Percentiles rank a stretch among this genome's conserved stretches.
Conservation (phyloP, 2,329 filamentous ascomycete genomes). For the Penicillium thymicola region DNA sequence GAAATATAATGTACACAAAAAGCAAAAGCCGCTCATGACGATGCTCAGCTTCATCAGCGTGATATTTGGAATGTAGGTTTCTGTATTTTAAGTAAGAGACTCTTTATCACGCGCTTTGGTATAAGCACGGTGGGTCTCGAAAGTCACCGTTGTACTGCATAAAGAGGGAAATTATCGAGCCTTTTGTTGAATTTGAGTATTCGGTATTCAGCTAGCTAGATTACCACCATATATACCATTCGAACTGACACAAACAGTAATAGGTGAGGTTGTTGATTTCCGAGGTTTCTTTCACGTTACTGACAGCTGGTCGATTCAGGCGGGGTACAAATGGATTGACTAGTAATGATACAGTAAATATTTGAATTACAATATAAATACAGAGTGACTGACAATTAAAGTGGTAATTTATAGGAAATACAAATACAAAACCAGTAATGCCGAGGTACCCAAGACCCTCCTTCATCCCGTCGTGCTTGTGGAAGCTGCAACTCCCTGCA, state of each 20-base stretch:
- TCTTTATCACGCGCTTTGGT: background rate
- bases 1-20: background rate
- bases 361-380: background rate
- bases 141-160: background rate
- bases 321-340: conserved; percentile 10
- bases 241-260: background rate
- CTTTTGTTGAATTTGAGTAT: background rate
- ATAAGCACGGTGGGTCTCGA: background rate
- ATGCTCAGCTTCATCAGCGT: background rate
- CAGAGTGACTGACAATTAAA: accelerated
- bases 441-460: conserved; percentile 9
- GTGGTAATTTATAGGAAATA: background rate
- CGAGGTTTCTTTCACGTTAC: conserved; percentile 6
- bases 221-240: background rate
- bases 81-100: background rate
- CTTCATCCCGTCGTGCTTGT: conserved; percentile 16
- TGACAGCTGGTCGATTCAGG: conserved; percentile 25
- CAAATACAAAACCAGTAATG: conserved; percentile 1
- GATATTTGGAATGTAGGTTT: background rate
- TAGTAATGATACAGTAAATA: background rate
- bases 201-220: background rate
- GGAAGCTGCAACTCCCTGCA: conserved; percentile 19
- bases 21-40: background rate
- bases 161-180: background rate
- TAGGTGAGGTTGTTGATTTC: background rate